A percentile compares a stretch with the other conserved stretches of the same genome.
phyloP scores from a whole-genome alignment of 2,329 filamentous ascomycete genomes.

The Remersonia thermophila region DNA sequence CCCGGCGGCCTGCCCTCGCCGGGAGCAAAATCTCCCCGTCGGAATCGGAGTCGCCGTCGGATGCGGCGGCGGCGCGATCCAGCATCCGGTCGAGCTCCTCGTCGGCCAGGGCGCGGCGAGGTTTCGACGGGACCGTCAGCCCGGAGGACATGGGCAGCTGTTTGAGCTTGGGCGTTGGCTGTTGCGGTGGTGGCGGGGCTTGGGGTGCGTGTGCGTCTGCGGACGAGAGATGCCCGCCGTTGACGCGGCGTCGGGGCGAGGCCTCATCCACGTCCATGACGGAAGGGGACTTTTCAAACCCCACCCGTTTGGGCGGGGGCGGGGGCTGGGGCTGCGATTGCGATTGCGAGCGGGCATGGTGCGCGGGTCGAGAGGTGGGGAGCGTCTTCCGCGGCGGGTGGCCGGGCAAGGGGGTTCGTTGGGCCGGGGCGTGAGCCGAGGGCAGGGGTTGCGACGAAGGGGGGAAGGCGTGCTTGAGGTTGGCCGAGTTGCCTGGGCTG shows the following conservation, averaged over 20 bases:
- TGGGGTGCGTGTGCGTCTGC: background rate
- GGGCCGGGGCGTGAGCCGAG: conserved; percentile 14
- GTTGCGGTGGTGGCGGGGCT: conserved; percentile 12
- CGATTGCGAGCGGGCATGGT: conserved; percentile 17
- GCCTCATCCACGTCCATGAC: conserved; percentile 37
- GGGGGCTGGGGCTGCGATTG: conserved; percentile 18
- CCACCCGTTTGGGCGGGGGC: conserved; percentile 33
- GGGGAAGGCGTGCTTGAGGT: conserved; percentile 44
- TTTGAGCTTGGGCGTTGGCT: conserved; percentile 23
- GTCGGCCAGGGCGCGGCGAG: conserved; percentile 34
- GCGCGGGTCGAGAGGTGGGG: conserved; percentile 33
- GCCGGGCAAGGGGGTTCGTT: conserved; percentile 33
- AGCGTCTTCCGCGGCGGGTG: conserved; percentile 39
- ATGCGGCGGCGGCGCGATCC: conserved; percentile 37
- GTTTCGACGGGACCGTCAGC: conserved; percentile 28
- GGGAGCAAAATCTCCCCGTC: conserved; percentile 45
- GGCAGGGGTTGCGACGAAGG: conserved; percentile 26
- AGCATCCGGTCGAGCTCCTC: conserved; percentile 49
- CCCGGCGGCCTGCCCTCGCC: conserved; percentile 18
- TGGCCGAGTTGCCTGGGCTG: conserved; percentile 59
- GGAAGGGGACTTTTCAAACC: conserved; percentile 35
- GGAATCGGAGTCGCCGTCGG: conserved; percentile 42
- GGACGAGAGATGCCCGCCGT: conserved; percentile 21
- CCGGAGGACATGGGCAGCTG: conserved; percentile 38
- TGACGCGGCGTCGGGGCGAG: conserved; percentile 30